A percentile compares a stretch with the other conserved stretches of the same genome.
Conservation (phyloP, 148 eudicot genomes). For the Cornus suecica region DNA sequence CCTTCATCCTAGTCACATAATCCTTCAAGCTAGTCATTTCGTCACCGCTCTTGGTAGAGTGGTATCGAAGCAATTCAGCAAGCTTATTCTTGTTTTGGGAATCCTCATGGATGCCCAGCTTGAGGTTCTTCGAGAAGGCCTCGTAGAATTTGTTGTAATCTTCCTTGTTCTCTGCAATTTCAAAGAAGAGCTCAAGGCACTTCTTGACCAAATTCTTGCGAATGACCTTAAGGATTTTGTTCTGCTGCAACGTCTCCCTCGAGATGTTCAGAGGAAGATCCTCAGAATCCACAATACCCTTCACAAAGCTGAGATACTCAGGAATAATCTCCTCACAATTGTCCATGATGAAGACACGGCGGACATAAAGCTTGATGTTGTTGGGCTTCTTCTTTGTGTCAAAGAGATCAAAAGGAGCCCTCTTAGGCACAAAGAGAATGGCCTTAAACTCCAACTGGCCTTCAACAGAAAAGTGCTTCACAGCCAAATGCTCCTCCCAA, state of each 20-base stretch:
- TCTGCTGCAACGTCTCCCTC: constrained; percentile 73
- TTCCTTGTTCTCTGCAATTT: constrained; percentile 90
- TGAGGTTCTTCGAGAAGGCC: constrained; percentile 81
- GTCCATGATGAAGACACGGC: constrained; percentile 87
- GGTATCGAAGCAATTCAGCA: constrained; percentile 76
- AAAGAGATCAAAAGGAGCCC: constrained; percentile 84
- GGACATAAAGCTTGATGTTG: constrained; percentile 84
- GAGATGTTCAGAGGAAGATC: constrained; percentile 85
- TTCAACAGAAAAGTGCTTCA: constrained; percentile 88
- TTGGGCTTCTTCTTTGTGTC: constrained; percentile 80
- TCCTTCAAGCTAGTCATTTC: constrained; percentile 85
- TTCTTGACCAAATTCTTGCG: constrained; percentile 83
- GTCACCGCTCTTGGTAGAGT: constrained; percentile 89
- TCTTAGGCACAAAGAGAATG: constrained; percentile 75
- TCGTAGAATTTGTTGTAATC: constrained; percentile 79
- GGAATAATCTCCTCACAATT: constrained; percentile 89
- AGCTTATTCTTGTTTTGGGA: constrained; percentile 66
- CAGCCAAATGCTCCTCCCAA: constrained; percentile 83
- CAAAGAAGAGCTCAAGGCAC: constrained; percentile 81
- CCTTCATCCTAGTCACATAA: constrained; percentile 88
- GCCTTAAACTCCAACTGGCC: constrained; percentile 90
- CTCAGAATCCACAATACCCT: constrained; percentile 89
- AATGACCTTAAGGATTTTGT: constrained; percentile 87
- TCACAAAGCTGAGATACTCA: constrained; percentile 74
- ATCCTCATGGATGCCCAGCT: constrained; percentile 83